Evolutionary conservation across 805 yeast genomes (phyloP).

Genomic region (Ogataea ganodermae): DNA sequence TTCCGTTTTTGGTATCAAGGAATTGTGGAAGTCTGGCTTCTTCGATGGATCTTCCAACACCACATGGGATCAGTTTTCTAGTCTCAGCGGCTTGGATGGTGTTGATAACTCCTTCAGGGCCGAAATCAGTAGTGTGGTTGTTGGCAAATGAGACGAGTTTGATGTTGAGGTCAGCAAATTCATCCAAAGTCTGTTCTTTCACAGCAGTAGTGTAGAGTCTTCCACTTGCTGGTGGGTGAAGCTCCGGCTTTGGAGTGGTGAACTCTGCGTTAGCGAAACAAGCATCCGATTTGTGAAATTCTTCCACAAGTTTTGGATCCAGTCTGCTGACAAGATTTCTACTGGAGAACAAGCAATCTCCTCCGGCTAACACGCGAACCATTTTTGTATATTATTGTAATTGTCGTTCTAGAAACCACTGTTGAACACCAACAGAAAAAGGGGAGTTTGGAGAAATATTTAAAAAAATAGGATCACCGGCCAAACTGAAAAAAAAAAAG

Average conservation of each 20-base stretch:
- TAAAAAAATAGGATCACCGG: neutral
- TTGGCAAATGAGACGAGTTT: slow-evolving; percentile 30
- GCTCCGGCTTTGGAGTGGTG: slow-evolving; percentile 30
- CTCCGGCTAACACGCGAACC: slow-evolving; percentile 31
- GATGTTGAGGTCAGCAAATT: slow-evolving; percentile 28
- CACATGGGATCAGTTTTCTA: slow-evolving; percentile 27
- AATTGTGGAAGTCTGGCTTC: slow-evolving; percentile 30
- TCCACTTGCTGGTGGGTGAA: slow-evolving; percentile 31
- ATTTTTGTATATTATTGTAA: neutral
- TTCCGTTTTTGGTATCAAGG: slow-evolving; percentile 29
- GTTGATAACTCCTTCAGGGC: slow-evolving; percentile 28
- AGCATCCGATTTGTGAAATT: slow-evolving; percentile 27
- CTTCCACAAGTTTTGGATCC: slow-evolving; percentile 28
- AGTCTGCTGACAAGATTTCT: slow-evolving; percentile 28
- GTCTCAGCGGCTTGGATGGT: slow-evolving; percentile 29
- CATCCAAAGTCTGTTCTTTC: slow-evolving; percentile 27
- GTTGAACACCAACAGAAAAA: no score
- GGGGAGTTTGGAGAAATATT: no score
- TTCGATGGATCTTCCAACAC: slow-evolving; percentile 31
- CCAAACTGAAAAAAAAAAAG: neutral
- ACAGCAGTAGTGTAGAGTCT: slow-evolving; percentile 32
- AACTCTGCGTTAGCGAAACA: slow-evolving; percentile 33
- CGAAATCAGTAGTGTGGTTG: slow-evolving; percentile 33
- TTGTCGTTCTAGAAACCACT: no score
- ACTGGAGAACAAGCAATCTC: slow-evolving; percentile 33